Conservation (phyloP, 371 early-diverging fungal species). For the Cokeromyces recurvatus region DNA sequence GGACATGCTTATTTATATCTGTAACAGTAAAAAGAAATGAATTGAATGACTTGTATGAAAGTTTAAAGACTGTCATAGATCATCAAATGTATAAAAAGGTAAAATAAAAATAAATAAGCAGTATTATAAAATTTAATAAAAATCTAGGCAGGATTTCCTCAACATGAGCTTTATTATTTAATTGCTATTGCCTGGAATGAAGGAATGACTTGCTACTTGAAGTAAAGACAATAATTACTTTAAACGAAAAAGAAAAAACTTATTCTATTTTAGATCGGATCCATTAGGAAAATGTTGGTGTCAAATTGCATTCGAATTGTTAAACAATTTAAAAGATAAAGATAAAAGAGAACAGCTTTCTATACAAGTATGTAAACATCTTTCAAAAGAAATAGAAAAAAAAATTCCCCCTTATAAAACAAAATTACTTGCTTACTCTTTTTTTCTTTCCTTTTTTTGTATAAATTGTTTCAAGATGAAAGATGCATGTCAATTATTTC, state of each 20-base stretch:
- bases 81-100: slow-evolving; percentile 6
- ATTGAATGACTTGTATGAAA: neutral
- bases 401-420: slow-evolving; percentile 1
- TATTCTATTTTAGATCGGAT: no score
- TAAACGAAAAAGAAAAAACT: no score
- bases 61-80: slow-evolving; percentile 1
- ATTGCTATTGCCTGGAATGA: slow-evolving; percentile 20
- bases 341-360: no score
- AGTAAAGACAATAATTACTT: slow-evolving; percentile 3
- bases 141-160: slow-evolving; percentile 9
- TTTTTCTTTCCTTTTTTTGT: no score
- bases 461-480: slow-evolving; percentile 2
- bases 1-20: slow-evolving; percentile 12
- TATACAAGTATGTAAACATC: no score
- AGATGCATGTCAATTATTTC: slow-evolving; percentile 2
- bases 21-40: neutral
- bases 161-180: slow-evolving; percentile 17
- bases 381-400: no score
- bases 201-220: slow-evolving; percentile 7
- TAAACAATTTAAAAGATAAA: slow-evolving; percentile 1
- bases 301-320: slow-evolving; percentile 4
- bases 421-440: neutral
- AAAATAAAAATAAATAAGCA: neutral
- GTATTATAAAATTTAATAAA: slow-evolving; percentile 3
- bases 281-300: slow-evolving; percentile 6